Evolutionary conservation across 1,284 basidiomycete species (phyloP).

Genomic region (Boletus albobrunnescens): DNA sequence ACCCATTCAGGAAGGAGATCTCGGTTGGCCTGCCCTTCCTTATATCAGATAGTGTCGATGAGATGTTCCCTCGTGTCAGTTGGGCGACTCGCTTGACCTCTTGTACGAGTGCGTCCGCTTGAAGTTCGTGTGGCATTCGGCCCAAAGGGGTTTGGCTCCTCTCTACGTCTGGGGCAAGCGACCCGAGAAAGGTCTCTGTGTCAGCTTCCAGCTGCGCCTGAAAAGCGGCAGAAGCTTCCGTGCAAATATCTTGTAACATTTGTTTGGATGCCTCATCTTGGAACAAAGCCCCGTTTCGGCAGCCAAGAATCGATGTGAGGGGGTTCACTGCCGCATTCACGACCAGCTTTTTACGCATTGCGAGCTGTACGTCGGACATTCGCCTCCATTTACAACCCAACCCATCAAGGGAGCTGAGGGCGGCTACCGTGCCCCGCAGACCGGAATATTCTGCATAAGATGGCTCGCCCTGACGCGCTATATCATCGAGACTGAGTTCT

Average conservation of each 20-base stretch:
- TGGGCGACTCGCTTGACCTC: conserved; percentile 56
- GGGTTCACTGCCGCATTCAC: conserved; percentile 87
- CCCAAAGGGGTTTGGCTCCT: conserved; percentile 33
- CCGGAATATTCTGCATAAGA: conserved; percentile 47
- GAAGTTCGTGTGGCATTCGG: conserved; percentile 43
- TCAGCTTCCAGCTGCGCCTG: conserved; percentile 47
- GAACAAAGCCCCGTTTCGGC: conserved; percentile 77
- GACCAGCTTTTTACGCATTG: conserved; percentile 79
- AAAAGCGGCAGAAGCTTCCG: conserved; percentile 60
- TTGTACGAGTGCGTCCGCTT: conserved; percentile 38
- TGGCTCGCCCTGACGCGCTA: conserved; percentile 45
- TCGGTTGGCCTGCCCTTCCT: conserved; percentile 61
- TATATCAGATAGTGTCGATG: conserved; percentile 77
- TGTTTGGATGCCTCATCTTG: conserved; percentile 39
- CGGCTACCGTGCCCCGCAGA: conserved; percentile 67
- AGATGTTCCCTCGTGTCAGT: conserved; percentile 61
- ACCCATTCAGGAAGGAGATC: conserved; percentile 85
- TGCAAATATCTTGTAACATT: conserved; percentile 50
- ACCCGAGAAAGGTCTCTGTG: conserved; percentile 37
- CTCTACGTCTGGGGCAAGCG: conserved; percentile 30
- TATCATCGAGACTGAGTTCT: conserved; percentile 48
- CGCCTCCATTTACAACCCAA: conserved; percentile 69
- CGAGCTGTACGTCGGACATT: conserved; percentile 65
- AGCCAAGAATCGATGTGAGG: conserved; percentile 78
- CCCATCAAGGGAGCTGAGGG: conserved; percentile 52